phyloP scores from a whole-genome alignment of 352 stramenopile species.

The Phytopythium ostracodes region DNA sequence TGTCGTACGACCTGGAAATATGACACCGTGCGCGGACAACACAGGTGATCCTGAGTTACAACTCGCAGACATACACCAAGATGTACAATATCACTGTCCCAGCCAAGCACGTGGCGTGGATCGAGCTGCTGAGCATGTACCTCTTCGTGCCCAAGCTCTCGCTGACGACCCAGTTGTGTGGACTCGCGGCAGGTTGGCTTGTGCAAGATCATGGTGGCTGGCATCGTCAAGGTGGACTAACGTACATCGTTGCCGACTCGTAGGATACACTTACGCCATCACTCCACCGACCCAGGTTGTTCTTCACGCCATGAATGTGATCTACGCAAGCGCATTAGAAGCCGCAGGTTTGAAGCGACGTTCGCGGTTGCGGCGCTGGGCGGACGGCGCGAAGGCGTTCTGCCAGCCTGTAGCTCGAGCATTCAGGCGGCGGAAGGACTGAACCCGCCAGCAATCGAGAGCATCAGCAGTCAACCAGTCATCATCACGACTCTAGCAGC shows the following conservation, averaged over 20 bases:
- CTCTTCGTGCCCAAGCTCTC: conserved; percentile 74
- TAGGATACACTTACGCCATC: conserved; percentile 5
- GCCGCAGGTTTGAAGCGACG: not conserved
- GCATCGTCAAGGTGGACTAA: not conserved
- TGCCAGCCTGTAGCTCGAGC: not conserved
- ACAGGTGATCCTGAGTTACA: conserved; percentile 78
- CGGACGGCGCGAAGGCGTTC: not conserved
- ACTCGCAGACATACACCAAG: conserved; percentile 50
- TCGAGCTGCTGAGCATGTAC: conserved; percentile 87
- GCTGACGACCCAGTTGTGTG: conserved; percentile 81
- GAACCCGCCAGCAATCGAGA: not conserved
- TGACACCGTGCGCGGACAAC: not conserved
- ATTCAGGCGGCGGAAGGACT: not conserved
- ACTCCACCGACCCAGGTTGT: not conserved
- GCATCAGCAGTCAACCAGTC: not conserved
- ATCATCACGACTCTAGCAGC: not conserved
- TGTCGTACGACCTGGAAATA: not conserved
- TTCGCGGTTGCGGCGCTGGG: not conserved
- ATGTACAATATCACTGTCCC: conserved; percentile 73
- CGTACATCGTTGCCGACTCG: not conserved
- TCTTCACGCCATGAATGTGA: not conserved
- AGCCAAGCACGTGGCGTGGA: conserved; percentile 85
- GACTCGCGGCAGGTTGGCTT: conserved; percentile 73
- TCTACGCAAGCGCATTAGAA: not conserved
- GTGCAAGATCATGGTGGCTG: no score